Evolutionary conservation across 163 green algal genomes (phyloP).

Genomic region (Chlorella variabilis): DNA sequence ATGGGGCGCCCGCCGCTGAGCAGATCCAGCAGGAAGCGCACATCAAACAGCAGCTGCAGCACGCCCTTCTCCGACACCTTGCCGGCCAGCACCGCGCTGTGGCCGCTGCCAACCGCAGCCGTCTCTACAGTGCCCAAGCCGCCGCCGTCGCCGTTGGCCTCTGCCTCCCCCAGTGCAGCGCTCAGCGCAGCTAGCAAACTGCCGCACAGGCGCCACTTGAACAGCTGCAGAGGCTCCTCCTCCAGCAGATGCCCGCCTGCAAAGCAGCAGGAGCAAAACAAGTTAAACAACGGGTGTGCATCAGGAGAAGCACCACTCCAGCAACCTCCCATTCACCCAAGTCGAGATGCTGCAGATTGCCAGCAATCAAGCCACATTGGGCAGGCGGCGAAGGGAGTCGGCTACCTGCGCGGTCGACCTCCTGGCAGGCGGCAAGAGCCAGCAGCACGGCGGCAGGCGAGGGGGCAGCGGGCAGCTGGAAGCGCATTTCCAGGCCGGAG

Average conservation of each 20-base stretch:
- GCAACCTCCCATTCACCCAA: too few relatives aligned
- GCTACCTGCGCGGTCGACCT: conserved; percentile 67
- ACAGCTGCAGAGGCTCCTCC: conserved; percentile 65
- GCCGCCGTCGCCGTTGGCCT: conserved; percentile 6
- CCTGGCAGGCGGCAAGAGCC: conserved; percentile 67
- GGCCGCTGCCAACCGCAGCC: neutral
- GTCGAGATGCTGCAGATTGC: too few relatives aligned
- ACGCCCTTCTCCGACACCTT: conserved; percentile 77
- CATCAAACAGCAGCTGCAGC: conserved; percentile 87
- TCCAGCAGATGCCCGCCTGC: conserved; percentile 41
- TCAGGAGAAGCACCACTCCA: neutral
- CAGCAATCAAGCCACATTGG: neutral
- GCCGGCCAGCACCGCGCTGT: neutral
- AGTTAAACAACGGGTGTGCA: neutral
- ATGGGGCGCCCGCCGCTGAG: conserved; percentile 47
- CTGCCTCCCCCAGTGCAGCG: conserved; percentile 28
- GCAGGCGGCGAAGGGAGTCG: neutral
- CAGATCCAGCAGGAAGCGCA: conserved; percentile 72
- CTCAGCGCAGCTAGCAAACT: conserved; percentile 37
- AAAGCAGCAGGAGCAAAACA: neutral
- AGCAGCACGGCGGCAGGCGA: conserved; percentile 55
- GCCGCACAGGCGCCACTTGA: conserved; percentile 76
- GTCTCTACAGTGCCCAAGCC: conserved; percentile 6
- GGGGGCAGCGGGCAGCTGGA: conserved; percentile 77
- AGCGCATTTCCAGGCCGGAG: conserved; percentile 75